Conservation (phyloP, 441 rosid species). For the Theobroma grandiflorum region DNA sequence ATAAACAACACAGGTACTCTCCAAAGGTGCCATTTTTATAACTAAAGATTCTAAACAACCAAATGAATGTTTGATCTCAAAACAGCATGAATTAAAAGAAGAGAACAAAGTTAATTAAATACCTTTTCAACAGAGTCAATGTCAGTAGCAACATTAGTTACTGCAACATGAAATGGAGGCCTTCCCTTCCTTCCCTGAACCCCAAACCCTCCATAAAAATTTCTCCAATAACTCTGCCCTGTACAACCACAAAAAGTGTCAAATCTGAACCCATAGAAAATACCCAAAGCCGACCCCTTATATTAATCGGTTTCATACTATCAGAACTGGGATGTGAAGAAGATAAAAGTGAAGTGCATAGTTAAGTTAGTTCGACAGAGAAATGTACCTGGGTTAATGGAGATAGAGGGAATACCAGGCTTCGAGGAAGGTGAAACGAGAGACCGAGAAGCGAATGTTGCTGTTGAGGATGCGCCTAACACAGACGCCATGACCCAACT, state of each 20-base stretch:
- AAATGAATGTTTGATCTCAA: not conserved
- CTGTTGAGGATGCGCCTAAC: constrained; percentile 64
- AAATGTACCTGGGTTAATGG: constrained; percentile 59
- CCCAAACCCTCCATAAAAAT: constrained; percentile 53
- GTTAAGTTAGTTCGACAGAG: not conserved
- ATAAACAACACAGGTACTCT: not conserved
- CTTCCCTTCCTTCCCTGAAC: constrained; percentile 59
- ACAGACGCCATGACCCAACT: constrained; percentile 64
- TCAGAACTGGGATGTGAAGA: not conserved
- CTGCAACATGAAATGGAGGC: constrained; percentile 59
- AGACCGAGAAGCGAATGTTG: constrained; percentile 61
- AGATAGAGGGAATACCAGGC: constrained; percentile 46
- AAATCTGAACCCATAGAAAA: not conserved
- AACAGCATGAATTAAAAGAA: not conserved
- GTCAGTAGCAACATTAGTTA: constrained; percentile 80
- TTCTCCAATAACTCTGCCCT: constrained; percentile 66
- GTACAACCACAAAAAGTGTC: constrained; percentile 26
- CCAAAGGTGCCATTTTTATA: constrained; percentile 3
- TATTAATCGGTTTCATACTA: not conserved
- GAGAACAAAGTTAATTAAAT: constrained; percentile 10
- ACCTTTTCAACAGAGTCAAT: constrained; percentile 79
- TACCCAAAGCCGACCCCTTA: not conserved
- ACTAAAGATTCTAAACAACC: not conserved
- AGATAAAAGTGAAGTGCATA: not conserved
- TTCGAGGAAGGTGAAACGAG: constrained; percentile 55